Percentiles rank a stretch among this genome's conserved stretches.
These are phyloP conservation scores for Pogostemon cablin DNA, from an alignment of 257 asterid genomes.

Conservation along the genomic window DNA sequence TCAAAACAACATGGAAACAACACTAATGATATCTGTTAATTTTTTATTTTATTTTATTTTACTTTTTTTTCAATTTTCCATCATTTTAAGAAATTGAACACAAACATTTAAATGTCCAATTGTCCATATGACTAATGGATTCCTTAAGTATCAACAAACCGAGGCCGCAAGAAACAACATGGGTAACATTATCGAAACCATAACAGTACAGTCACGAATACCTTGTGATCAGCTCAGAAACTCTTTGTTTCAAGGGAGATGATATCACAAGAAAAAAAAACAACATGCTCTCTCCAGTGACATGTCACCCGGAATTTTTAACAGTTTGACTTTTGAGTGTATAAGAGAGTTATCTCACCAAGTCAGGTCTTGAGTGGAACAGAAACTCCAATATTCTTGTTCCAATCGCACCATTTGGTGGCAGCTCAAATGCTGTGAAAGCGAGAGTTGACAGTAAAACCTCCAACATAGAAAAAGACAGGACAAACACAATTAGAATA, in stretches of 20 bases:
- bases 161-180: no score
- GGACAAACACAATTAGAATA: conserved; percentile 36
- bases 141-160: no score
- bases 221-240: neutral
- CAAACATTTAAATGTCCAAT: no score
- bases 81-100: no score
- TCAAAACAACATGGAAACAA: no score
- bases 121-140: no score
- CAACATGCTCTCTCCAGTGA: conserved; percentile 3
- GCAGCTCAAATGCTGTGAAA: conserved; percentile 97
- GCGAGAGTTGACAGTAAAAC: conserved; percentile 91
- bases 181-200: no score
- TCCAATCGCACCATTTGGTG: conserved; percentile 92
- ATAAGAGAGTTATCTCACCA: conserved; percentile 58
- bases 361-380: conserved; percentile 94
- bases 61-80: no score
- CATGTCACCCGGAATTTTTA: conserved; percentile 18
- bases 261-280: neutral
- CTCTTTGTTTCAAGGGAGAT: neutral
- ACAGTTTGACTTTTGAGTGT: neutral
- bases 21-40: no score
- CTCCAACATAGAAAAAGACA: conserved; percentile 48
- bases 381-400: conserved; percentile 86
- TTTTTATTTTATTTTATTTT: no score
- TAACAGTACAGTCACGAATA: no score